phyloP scores from a whole-genome alignment of 75 land plant species.

The Pseudotsuga menziesii region DNA sequence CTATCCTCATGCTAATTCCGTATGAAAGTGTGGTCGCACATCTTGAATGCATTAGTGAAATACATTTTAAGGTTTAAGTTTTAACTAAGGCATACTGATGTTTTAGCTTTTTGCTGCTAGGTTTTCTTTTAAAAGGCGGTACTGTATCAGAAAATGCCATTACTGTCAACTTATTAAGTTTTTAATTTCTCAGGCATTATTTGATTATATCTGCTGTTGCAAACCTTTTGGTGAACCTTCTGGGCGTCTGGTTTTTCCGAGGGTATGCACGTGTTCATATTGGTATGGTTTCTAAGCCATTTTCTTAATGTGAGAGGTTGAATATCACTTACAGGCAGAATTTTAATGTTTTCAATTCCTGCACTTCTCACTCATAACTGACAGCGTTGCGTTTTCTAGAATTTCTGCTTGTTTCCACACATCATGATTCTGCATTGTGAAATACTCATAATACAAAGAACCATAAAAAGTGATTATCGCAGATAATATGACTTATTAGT shows the following conservation, averaged over 20 bases:
- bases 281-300: conserved; percentile 36
- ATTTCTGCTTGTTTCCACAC: not conserved
- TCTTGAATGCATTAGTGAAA: not conserved
- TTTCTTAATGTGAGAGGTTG: not conserved
- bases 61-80: not conserved
- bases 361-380: not conserved
- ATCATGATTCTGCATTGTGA: not conserved
- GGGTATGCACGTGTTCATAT: conserved; percentile 81
- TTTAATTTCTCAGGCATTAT: conserved; percentile 66
- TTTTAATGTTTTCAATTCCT: not conserved
- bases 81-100: not conserved
- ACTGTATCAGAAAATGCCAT: not conserved
- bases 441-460: not conserved
- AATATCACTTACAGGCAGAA: not conserved
- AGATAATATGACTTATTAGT: not conserved
- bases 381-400: conserved; percentile 2
- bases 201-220: conserved; percentile 92
- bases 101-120: conserved; percentile 3
- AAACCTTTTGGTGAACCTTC: conserved; percentile 80
- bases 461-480: not conserved
- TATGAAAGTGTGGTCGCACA: not conserved
- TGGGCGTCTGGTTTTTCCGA: conserved; percentile 98
- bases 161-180: not conserved
- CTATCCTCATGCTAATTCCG: not conserved
- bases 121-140: not conserved